Evolutionary conservation across 805 yeast genomes (phyloP).

Genomic region (Ogataea trehalophila): DNA sequence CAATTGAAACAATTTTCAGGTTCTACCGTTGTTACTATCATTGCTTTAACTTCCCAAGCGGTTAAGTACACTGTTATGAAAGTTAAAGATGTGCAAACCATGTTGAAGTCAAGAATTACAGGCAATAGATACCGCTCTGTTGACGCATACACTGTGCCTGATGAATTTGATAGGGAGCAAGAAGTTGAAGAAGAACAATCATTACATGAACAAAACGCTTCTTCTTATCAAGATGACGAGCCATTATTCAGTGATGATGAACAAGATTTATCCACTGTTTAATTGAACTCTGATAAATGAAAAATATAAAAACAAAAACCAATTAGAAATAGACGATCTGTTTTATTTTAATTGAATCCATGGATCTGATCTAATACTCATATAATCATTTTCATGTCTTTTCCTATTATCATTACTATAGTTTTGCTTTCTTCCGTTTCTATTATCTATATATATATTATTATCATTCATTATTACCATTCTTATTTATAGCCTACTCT

Average conservation of each 20-base stretch:
- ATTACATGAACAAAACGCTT: constrained; percentile 5
- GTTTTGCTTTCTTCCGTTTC: too few relatives aligned
- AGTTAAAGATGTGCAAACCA: constrained; percentile 5
- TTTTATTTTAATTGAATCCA: too few relatives aligned
- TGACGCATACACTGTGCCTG: constrained; percentile 21
- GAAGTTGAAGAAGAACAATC: constrained; percentile 1
- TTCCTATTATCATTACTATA: too few relatives aligned
- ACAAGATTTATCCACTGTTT: constrained; percentile 7
- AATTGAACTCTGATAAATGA: not conserved
- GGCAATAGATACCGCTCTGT: constrained; percentile 8
- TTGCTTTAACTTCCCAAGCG: constrained; percentile 26
- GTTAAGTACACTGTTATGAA: constrained; percentile 4
- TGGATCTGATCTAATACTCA: too few relatives aligned
- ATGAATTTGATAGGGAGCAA: constrained; percentile 10
- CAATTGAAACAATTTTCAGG: constrained; percentile 21
- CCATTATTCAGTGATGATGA: constrained; percentile 19
- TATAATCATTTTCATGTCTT: too few relatives aligned
- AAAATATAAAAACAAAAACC: too few relatives aligned
- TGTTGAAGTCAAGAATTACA: constrained; percentile 5
- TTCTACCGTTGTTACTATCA: constrained; percentile 27
- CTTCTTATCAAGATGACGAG: constrained; percentile 16
- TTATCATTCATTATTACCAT: too few relatives aligned
- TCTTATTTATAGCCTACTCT: too few relatives aligned
- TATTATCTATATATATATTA: too few relatives aligned
- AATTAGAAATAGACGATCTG: too few relatives aligned